Percentiles rank a stretch among this genome's conserved stretches.
These are phyloP conservation scores for Arthrinium puccinioides DNA, from an alignment of 2,329 filamentous ascomycete genomes.

Conservation along the genomic window DNA sequence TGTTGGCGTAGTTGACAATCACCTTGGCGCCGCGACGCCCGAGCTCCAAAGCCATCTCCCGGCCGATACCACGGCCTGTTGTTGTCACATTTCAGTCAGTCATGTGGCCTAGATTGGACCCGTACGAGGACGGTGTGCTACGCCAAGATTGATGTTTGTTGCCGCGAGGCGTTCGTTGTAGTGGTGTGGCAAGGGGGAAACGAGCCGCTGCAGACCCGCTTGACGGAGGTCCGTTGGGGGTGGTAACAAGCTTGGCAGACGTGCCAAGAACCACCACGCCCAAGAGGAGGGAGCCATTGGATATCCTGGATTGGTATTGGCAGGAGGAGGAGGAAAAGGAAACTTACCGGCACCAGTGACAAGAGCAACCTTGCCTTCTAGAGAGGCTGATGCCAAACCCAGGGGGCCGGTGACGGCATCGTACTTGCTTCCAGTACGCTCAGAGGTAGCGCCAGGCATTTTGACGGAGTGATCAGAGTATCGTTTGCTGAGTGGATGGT, in stretches of 20 bases:
- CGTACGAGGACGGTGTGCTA: slow-evolving; percentile 1
- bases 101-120: not conserved
- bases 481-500: no score
- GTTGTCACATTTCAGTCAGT: slow-evolving; percentile 6
- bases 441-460: slow-evolving; percentile 23
- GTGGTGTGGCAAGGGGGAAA: not conserved
- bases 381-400: slow-evolving; percentile 29
- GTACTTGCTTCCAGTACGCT: slow-evolving; percentile 20
- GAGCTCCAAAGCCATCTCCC: slow-evolving; percentile 59
- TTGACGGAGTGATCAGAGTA: no score
- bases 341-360: slow-evolving; percentile 31
- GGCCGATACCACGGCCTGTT: slow-evolving; percentile 56
- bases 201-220: not conserved
- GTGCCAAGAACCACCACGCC: not conserved
- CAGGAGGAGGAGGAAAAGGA: slow-evolving; percentile 1
- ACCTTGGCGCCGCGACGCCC: slow-evolving; percentile 59
- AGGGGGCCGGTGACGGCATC: slow-evolving; percentile 30
- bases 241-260: not conserved
- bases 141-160: slow-evolving; percentile 5
- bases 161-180: slow-evolving; percentile 1
- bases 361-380: slow-evolving; percentile 29
- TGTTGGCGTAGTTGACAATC: slow-evolving; percentile 62
- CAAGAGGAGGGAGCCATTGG: not conserved
- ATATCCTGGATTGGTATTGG: no score
- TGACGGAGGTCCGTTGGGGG: slow-evolving; percentile 8